Percentiles rank a stretch among this genome's conserved stretches.
Evolutionary conservation across 139 green algal species (phyloP).

Genomic region (Chlorella sp.): DNA sequence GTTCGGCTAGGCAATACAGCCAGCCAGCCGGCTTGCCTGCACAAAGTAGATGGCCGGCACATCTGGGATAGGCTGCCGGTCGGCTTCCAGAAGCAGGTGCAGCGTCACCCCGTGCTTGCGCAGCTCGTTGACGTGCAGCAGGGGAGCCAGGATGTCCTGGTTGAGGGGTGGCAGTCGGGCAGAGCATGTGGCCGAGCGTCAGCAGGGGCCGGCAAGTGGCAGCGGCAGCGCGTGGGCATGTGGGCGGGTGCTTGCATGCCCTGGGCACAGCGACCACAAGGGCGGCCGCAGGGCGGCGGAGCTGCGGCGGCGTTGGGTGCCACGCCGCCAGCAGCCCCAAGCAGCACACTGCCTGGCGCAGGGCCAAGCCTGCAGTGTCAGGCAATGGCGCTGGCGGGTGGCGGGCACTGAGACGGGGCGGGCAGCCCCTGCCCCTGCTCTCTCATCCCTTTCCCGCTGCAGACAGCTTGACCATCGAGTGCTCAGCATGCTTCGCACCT

Average conservation of each 20-base stretch:
- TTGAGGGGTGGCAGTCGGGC: not conserved
- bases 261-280: not conserved
- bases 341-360: not conserved
- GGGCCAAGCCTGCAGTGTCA: not conserved
- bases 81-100: constrained; percentile 87
- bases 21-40: not conserved
- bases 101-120: constrained; percentile 95
- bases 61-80: constrained; percentile 94
- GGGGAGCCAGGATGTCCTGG: constrained; percentile 91
- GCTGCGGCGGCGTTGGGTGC: too few species aligned
- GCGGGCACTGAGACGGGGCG: too few species aligned
- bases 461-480: too few species aligned
- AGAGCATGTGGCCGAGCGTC: not conserved
- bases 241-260: too few species aligned
- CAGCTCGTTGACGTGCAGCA: constrained; percentile 92
- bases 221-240: not conserved
- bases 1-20: too few species aligned
- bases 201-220: too few species aligned
- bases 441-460: too few species aligned
- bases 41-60: constrained; percentile 98
- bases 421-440: too few species aligned
- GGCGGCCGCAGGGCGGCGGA: too few species aligned
- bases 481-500: not conserved
- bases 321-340: not conserved
- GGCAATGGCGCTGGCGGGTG: too few species aligned